A percentile compares a stretch with the other conserved stretches of the same genome.
Conservation (phyloP, 768 basidiomycete species). For the Podaxis rugospora region DNA sequence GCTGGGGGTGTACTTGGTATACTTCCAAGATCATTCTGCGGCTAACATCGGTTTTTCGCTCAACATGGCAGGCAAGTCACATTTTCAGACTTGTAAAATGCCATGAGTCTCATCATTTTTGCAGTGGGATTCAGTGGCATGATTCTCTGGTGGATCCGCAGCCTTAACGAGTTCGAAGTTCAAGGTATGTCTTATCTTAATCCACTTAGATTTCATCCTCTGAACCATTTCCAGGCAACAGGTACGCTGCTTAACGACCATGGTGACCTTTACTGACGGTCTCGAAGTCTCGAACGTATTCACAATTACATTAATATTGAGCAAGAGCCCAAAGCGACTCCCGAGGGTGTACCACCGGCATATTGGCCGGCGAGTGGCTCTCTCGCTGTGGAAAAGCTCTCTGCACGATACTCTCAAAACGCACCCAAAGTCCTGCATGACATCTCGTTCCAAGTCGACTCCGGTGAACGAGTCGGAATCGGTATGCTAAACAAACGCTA, state of each 20-base stretch:
- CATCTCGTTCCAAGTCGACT: constrained; percentile 42
- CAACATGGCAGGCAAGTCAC: constrained; percentile 40
- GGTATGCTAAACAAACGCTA: constrained; percentile 18
- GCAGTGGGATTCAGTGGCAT: constrained; percentile 48
- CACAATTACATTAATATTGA: constrained; percentile 57
- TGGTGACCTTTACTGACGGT: background rate
- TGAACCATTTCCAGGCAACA: constrained; percentile 10
- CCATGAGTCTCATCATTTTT: background rate
- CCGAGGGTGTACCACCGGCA: constrained; percentile 47
- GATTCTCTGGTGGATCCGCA: constrained; percentile 47
- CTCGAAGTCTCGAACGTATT: constrained; percentile 57
- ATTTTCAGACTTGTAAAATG: too few relatives aligned
- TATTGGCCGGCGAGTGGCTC: constrained; percentile 62
- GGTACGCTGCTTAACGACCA: background rate
- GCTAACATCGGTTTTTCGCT: constrained; percentile 47
- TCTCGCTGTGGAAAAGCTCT: constrained; percentile 48
- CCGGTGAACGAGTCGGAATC: constrained; percentile 54
- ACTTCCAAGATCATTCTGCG: constrained; percentile 35
- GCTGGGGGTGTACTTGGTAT: constrained; percentile 50
- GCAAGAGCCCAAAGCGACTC: constrained; percentile 41
- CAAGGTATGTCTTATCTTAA: constrained; percentile 19
- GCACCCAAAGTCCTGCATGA: constrained; percentile 50
- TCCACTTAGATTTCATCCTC: background rate
- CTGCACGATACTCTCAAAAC: constrained; percentile 49
- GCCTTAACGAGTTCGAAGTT: constrained; percentile 40